Conservation (phyloP, 495 filamentous ascomycete species). For the Bombardia bombarda region DNA sequence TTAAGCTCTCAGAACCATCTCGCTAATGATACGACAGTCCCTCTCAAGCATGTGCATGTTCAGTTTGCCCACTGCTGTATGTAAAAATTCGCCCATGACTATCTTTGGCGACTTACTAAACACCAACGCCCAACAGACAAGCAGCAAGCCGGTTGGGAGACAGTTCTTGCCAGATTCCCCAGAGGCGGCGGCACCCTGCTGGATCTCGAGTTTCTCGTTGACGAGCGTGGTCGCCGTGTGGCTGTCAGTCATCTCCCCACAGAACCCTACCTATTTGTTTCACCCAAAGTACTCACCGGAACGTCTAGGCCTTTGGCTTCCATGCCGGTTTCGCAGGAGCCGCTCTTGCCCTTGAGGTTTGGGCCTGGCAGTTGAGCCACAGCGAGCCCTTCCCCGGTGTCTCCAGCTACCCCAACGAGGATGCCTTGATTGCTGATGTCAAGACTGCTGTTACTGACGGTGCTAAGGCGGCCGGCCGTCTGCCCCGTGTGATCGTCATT, state of each 20-base stretch:
- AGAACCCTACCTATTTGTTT: conserved; percentile 44
- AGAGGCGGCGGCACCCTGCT: conserved; percentile 76
- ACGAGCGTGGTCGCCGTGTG: conserved; percentile 69
- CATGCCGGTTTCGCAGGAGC: conserved; percentile 77
- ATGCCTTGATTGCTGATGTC: conserved; percentile 62
- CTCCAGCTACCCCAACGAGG: conserved; percentile 68
- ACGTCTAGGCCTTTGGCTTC: conserved; percentile 47
- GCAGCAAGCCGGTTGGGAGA: conserved; percentile 78
- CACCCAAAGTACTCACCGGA: neutral
- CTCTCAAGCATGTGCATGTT: conserved; percentile 78
- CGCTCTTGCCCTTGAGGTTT: conserved; percentile 74
- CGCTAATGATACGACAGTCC: conserved; percentile 37
- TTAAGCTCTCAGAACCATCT: neutral
- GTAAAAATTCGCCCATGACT: conserved; percentile 2
- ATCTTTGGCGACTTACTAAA: neutral
- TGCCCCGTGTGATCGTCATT: conserved; percentile 52
- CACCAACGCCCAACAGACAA: conserved; percentile 55
- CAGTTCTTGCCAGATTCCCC: conserved; percentile 71
- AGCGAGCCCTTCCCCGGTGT: conserved; percentile 59
- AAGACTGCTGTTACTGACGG: conserved; percentile 63
- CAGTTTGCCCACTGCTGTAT: conserved; percentile 61
- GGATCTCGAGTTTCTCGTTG: conserved; percentile 88
- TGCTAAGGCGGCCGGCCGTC: conserved; percentile 53
- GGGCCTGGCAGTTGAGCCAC: conserved; percentile 81
- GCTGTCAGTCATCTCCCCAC: conserved; percentile 37